Evolutionary conservation across 2,329 filamentous ascomycete species (phyloP).

Genomic region (Fusarium cyanostomum): DNA sequence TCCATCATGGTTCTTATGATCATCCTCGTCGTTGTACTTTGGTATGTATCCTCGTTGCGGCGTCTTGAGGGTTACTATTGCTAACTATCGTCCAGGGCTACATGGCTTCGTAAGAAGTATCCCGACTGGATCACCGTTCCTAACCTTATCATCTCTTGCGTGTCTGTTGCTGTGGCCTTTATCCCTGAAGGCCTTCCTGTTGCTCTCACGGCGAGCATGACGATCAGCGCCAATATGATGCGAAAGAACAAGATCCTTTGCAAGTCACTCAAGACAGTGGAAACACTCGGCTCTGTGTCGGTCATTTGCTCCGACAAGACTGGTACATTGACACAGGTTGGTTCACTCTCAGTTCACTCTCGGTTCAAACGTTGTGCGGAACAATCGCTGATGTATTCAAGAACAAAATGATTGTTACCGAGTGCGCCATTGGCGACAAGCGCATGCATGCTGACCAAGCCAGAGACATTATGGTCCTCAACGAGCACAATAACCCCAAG

Average conservation of each 20-base stretch:
- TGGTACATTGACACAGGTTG: conserved; percentile 70
- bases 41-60: conserved; percentile 54
- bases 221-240: conserved; percentile 82
- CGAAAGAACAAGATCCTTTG: conserved; percentile 79
- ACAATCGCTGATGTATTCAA: conserved; percentile 47
- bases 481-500: conserved; percentile 36
- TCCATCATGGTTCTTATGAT: conserved; percentile 74
- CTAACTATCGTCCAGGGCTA: conserved; percentile 58
- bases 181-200: conserved; percentile 80
- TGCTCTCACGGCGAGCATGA: conserved; percentile 74
- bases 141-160: conserved; percentile 76
- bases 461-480: conserved; percentile 49
- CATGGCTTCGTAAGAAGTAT: conserved; percentile 73
- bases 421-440: conserved; percentile 67
- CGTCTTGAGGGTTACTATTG: not conserved
- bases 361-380: not conserved
- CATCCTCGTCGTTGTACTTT: conserved; percentile 70
- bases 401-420: conserved; percentile 79
- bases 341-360: conserved; percentile 29
- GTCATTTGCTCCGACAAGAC: conserved; percentile 83
- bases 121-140: conserved; percentile 78
- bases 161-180: conserved; percentile 77
- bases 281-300: conserved; percentile 77
- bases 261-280: conserved; percentile 82
- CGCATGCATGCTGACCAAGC: conserved; percentile 62